These are phyloP conservation scores for Eucalyptus erythrocorys DNA, from an alignment of 345 rosid genomes.

Conservation along the genomic window DNA sequence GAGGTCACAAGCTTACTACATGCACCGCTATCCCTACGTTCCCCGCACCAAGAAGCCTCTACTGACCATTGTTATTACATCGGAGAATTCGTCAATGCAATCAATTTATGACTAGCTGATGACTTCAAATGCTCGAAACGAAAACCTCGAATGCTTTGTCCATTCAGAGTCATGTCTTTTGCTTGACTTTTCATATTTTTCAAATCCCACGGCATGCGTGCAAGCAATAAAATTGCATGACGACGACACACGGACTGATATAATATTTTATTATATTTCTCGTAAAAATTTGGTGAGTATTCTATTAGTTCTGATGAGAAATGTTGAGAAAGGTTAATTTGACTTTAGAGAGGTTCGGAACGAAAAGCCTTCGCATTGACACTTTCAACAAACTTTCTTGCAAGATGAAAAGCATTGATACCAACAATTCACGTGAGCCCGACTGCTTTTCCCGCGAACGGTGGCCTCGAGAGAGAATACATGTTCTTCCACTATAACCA, in stretches of 20 bases:
- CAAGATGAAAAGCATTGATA: background rate
- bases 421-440: background rate
- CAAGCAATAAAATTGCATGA: background rate
- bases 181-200: background rate
- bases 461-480: no score
- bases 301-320: background rate
- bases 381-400: background rate
- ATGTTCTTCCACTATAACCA: background rate
- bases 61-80: rapidly evolving
- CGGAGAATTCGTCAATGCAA: background rate
- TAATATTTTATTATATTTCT: background rate
- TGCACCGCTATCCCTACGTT: no score
- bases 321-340: background rate
- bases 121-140: background rate
- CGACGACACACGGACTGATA: background rate
- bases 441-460: background rate
- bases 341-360: background rate
- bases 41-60: background rate
- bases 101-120: background rate
- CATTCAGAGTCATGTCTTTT: background rate
- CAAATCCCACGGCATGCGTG: background rate
- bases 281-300: background rate
- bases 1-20: no score
- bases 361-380: background rate
- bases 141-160: background rate